Evolutionary conservation across 2,329 filamentous ascomycete genomes (phyloP).

Genomic region (Epichloe hybrida): DNA sequence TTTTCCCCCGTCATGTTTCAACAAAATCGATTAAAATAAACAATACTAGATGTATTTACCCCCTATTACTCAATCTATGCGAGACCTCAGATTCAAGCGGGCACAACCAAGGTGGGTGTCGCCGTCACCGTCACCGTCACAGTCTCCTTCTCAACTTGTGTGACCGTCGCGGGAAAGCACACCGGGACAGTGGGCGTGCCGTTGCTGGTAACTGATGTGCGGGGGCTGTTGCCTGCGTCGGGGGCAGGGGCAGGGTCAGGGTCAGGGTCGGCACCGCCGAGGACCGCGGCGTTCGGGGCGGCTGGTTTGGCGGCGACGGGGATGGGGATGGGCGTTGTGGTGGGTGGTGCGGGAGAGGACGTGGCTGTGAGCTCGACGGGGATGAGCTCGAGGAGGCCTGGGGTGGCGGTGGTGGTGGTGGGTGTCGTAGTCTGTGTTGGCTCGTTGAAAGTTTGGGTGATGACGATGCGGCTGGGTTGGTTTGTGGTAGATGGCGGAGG

Average conservation of each 20-base stretch:
- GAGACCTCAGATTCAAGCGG: not conserved
- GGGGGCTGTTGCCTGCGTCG: conserved; percentile 5
- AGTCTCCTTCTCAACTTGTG: conserved; percentile 16
- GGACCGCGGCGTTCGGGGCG: conserved; percentile 5
- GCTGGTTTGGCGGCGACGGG: conserved; percentile 2
- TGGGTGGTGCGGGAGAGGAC: conserved; percentile 1
- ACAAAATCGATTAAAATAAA: no score
- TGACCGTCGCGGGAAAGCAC: conserved; percentile 24
- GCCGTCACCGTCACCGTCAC: conserved; percentile 22
- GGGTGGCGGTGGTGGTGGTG: conserved; percentile 4
- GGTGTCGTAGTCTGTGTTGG: conserved; percentile 7
- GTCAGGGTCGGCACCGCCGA: not conserved
- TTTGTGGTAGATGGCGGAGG: not conserved
- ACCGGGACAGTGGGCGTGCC: conserved; percentile 23
- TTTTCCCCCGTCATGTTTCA: no score
- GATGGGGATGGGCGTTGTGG: not conserved
- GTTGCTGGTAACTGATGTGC: conserved; percentile 13
- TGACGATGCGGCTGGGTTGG: conserved; percentile 8
- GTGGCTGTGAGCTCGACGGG: conserved; percentile 11
- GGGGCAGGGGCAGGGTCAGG: not conserved
- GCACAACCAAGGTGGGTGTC: conserved; percentile 13
- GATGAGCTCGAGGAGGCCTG: conserved; percentile 15
- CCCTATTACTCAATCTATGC: no score
- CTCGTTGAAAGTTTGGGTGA: conserved; percentile 16
- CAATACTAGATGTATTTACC: no score